Conservation (phyloP, 495 filamentous ascomycete genomes). For the Aspergillus nanangensis region DNA sequence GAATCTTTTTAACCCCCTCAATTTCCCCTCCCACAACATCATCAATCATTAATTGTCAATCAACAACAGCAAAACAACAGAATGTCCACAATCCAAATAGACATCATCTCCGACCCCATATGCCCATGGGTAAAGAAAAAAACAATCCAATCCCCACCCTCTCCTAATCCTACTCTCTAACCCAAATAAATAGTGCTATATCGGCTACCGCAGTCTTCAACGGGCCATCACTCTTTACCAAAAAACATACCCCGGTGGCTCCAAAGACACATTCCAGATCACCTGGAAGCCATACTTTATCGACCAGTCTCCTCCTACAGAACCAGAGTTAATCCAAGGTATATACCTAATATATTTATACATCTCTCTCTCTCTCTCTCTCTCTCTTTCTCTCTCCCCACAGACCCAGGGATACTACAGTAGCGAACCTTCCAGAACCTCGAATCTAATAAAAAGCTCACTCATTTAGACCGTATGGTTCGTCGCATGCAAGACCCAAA, state of each 20-base stretch:
- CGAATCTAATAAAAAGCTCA: too few relatives aligned
- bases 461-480: conserved; percentile 19
- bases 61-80: too few relatives aligned
- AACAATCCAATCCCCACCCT: too few relatives aligned
- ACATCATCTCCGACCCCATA: conserved; percentile 60
- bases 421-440: too few relatives aligned
- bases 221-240: conserved; percentile 55
- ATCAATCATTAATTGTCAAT: too few relatives aligned
- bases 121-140: conserved; percentile 67
- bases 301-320: conserved; percentile 34
- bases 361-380: neutral
- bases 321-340: neutral
- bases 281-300: conserved; percentile 50
- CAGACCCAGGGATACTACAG: too few relatives aligned
- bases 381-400: neutral
- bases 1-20: too few relatives aligned
- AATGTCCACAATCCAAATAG: conserved; percentile 63
- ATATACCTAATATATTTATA: neutral
- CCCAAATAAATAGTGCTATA: conserved; percentile 50
- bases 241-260: conserved; percentile 44
- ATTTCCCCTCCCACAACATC: too few relatives aligned
- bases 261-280: conserved; percentile 41
- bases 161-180: neutral
- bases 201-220: conserved; percentile 61
- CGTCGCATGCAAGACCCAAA: conserved; percentile 9